Conservation (phyloP, 2,329 filamentous ascomycete genomes). For the Geosmithia putterillii region DNA sequence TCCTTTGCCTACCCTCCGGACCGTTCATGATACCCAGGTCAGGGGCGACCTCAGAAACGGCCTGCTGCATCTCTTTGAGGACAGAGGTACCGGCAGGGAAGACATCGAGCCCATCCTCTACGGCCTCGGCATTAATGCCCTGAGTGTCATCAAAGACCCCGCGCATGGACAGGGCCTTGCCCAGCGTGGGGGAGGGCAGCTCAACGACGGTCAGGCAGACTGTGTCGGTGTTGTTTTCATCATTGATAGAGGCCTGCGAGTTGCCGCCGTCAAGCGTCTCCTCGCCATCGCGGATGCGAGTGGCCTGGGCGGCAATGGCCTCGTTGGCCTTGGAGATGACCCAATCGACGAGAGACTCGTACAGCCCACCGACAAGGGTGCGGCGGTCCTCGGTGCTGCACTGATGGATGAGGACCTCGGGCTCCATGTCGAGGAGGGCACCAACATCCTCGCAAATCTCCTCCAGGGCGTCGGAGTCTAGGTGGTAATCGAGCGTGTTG, state of each 20-base stretch:
- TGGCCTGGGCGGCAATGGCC: conserved; percentile 67
- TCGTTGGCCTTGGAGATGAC: conserved; percentile 81
- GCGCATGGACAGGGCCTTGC: conserved; percentile 79
- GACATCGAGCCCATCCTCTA: conserved; percentile 80
- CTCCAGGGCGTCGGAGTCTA: conserved; percentile 76
- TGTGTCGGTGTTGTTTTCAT: conserved; percentile 68
- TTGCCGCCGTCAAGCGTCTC: conserved; percentile 55
- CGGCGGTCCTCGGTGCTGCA: conserved; percentile 77
- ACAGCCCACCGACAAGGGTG: conserved; percentile 73
- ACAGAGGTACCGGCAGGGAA: conserved; percentile 66
- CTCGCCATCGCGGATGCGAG: conserved; percentile 50
- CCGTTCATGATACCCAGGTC: conserved; percentile 68
- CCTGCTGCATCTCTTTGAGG: conserved; percentile 74
- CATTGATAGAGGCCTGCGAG: conserved; percentile 53
- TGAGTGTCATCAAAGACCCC: conserved; percentile 86
- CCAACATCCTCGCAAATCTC: conserved; percentile 84
- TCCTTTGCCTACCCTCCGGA: conserved; percentile 56
- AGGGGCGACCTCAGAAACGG: conserved; percentile 62
- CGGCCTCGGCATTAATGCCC: conserved; percentile 96
- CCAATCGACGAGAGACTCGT: conserved; percentile 92
- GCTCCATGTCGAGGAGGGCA: conserved; percentile 74
- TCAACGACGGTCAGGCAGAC: conserved; percentile 85
- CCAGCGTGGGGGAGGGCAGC: conserved; percentile 65
- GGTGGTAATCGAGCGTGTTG: conserved; percentile 72
- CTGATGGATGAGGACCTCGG: conserved; percentile 65